Conservation (phyloP, 352 stramenopile genomes). For the Phytophthora palmivora region DNA sequence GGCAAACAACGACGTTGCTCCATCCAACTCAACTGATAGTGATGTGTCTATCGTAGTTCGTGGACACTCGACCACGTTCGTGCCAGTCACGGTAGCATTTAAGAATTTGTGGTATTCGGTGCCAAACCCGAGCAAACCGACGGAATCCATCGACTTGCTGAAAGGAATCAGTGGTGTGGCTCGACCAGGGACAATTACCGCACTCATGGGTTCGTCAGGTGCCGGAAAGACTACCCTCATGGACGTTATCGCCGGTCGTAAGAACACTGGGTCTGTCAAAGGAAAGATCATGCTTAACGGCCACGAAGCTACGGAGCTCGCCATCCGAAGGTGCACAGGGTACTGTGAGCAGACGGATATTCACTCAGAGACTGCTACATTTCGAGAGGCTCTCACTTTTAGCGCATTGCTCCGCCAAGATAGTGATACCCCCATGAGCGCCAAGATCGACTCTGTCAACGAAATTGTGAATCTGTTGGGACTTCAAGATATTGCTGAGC, state of each 20-base stretch:
- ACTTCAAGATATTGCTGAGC: constrained; percentile 25
- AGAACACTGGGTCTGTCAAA: constrained; percentile 70
- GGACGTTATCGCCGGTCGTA: constrained; percentile 91
- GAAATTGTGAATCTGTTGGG: constrained; percentile 30
- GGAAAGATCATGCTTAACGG: constrained; percentile 88
- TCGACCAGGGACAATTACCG: constrained; percentile 43
- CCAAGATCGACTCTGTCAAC: constrained; percentile 25
- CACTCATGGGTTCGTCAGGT: constrained; percentile 57
- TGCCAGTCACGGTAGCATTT: constrained; percentile 13
- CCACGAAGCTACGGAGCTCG: constrained; percentile 41
- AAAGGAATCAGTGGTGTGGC: constrained; percentile 43
- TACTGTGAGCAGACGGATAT: constrained; percentile 33
- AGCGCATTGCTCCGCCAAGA: constrained; percentile 69
- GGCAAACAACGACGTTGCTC: not conserved
- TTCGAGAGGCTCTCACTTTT: constrained; percentile 88
- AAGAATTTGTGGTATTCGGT: constrained; percentile 18
- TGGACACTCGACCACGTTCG: constrained; percentile 14
- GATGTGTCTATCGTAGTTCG: constrained; percentile 8
- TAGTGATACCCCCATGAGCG: constrained; percentile 10
- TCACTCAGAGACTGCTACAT: constrained; percentile 62
- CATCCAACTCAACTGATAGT: not conserved
- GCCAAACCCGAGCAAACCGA: constrained; percentile 12
- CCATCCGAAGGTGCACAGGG: constrained; percentile 27
- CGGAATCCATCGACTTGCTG: constrained; percentile 38
- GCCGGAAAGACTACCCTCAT: constrained; percentile 62